Evolutionary conservation across 495 filamentous ascomycete genomes (phyloP), one percentile per base, ranked within the genome.

Genomic region (Xylaria cubensis): DNA sequence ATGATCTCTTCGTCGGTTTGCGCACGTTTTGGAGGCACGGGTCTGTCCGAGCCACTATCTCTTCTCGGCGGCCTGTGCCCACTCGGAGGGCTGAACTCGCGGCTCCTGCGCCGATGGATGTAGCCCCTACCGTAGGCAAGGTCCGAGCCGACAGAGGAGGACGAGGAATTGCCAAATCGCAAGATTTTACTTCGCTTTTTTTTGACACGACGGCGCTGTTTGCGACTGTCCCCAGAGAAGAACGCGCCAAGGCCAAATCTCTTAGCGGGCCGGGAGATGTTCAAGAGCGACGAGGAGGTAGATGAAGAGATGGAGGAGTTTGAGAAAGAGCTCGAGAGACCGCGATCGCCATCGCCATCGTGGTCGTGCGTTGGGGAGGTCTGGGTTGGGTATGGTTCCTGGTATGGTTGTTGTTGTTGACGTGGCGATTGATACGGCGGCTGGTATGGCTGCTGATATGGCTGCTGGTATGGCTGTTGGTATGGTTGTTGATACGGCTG

Each of bases 41-140:
- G 73, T 71, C 66, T 76, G 70, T 34, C 72, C 58, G 62, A 10
- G 58, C 55, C 67, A 39, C 53, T 5, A 17, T 39, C 32, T 50
- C 69, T 64, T 39, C 50, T 26, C 7, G 58, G 56, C 12, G 71
- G 51, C 5, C 36, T 59, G 13, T 61, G 66, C 19, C 64, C 69
- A 32, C 55, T 70, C 15, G 69, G 50, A n/a, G 74, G 72, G 41
- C 74, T 76, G 17, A 73, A 70, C 26, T 78, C 77, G 39, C 79
- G 77, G 69, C 76, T 78, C 64, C 72, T 70, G 70, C 72, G 77
- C 51, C 80, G 76, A 41, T 84, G 83, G 55, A 88, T 79, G 72
- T 86, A 89, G 10, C 86, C 87, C 21, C 78, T 82, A 44, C 87
- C 87, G 71, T 89, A 89, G 29, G 86, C 87, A 55, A 89, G 74